These are phyloP conservation scores for Physaria fendleri DNA, from an alignment of 345 rosid species.

Conservation along the genomic window DNA sequence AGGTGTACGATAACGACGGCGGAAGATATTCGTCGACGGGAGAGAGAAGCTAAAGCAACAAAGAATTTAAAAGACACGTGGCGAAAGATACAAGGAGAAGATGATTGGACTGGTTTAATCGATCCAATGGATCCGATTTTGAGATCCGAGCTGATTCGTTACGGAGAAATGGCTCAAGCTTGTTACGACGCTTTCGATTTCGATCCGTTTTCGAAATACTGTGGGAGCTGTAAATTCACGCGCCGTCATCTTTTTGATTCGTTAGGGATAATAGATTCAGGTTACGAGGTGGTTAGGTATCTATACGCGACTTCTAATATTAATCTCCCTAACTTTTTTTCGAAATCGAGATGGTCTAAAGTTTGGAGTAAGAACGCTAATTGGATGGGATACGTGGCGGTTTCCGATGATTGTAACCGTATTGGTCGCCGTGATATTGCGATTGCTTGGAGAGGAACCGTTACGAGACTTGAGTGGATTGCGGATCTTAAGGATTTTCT, in stretches of 20 bases:
- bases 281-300: constrained; percentile 49
- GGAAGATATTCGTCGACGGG: not conserved
- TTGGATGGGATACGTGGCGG: constrained; percentile 74
- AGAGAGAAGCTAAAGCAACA: constrained; percentile 3
- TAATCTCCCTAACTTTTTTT: constrained; percentile 67
- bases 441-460: constrained; percentile 66
- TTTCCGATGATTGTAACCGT: constrained; percentile 35
- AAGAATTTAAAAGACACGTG: constrained; percentile 37
- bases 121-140: constrained; percentile 61
- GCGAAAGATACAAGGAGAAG: constrained; percentile 60
- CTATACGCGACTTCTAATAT: constrained; percentile 61
- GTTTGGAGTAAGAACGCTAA: constrained; percentile 64
- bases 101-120: constrained; percentile 57
- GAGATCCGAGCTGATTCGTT: constrained; percentile 59
- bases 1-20: constrained; percentile 11
- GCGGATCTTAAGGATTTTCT: constrained; percentile 60
- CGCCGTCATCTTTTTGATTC: constrained; percentile 39
- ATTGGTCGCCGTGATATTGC: constrained; percentile 60
- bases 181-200: constrained; percentile 68
- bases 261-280: constrained; percentile 35
- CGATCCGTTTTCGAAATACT: constrained; percentile 57
- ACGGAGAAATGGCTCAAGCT: constrained; percentile 74
- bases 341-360: constrained; percentile 64
- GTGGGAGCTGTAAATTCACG: constrained; percentile 54
- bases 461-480: constrained; percentile 62